Conservation (phyloP, 2,329 filamentous ascomycete genomes). For the Ascochyta rabiei region DNA sequence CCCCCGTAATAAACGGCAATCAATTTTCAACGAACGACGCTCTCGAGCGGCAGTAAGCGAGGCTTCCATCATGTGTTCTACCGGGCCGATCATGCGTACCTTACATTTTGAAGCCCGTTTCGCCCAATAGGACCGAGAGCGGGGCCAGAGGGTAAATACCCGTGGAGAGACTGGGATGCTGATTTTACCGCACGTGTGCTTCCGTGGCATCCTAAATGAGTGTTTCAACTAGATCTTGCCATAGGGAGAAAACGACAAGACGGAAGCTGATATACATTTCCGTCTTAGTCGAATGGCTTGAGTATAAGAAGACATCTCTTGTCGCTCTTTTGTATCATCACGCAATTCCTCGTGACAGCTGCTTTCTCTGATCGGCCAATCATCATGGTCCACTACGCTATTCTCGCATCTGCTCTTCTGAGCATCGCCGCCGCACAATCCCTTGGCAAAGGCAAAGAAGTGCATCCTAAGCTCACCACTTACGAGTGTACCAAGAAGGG, state of each 20-base stretch:
- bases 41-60: not conserved
- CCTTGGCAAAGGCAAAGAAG: slow-evolving; percentile 48
- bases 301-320: slow-evolving; percentile 13
- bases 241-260: slow-evolving; percentile 1
- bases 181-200: not conserved
- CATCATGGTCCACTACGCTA: slow-evolving; percentile 32
- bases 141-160: not conserved
- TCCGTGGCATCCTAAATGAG: slow-evolving; percentile 4
- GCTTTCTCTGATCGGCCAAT: not conserved
- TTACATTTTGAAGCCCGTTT: slow-evolving; percentile 2
- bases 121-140: not conserved
- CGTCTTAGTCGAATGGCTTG: not conserved
- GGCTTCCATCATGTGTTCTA: slow-evolving; percentile 3
- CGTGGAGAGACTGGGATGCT: not conserved
- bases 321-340: slow-evolving; percentile 4
- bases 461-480: slow-evolving; percentile 59
- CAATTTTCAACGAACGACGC: not conserved
- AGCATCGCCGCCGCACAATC: slow-evolving; percentile 40
- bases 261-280: slow-evolving; percentile 6
- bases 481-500: slow-evolving; percentile 58
- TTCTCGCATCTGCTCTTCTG: slow-evolving; percentile 35
- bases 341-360: slow-evolving; percentile 11
- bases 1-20: slow-evolving; percentile 16
- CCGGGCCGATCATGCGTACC: slow-evolving; percentile 17
- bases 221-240: not conserved